These are phyloP conservation scores for Phoma sp. DNA, from an alignment of 2,329 filamentous ascomycete species.

Conservation along the genomic window DNA sequence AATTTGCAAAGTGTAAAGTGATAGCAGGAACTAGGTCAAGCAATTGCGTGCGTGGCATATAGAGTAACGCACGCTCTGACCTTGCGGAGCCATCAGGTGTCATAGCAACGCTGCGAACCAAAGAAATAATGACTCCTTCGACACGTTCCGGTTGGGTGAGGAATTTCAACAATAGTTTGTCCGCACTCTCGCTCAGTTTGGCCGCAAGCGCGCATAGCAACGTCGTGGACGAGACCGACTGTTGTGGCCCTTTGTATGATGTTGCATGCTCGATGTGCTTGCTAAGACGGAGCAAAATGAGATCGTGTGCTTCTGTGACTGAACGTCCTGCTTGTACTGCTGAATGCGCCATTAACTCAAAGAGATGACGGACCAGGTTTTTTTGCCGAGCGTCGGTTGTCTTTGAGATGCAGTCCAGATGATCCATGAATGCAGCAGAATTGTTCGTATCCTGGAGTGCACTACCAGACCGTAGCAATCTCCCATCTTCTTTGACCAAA, in stretches of 20 bases:
- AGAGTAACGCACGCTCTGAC: conserved; percentile 17
- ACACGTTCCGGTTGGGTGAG: not conserved
- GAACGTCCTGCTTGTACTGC: not conserved
- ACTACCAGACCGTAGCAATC: not conserved
- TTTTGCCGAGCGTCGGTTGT: not conserved
- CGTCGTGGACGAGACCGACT: not conserved
- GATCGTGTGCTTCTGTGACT: conserved; percentile 4
- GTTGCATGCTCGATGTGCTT: not conserved
- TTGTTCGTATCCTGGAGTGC: not conserved
- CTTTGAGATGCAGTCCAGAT: not conserved
- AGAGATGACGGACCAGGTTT: not conserved
- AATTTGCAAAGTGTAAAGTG: conserved; percentile 17
- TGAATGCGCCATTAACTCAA: not conserved
- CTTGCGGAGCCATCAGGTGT: conserved; percentile 1
- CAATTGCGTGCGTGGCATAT: conserved; percentile 21
- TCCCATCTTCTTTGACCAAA: not conserved
- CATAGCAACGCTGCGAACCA: conserved; percentile 2
- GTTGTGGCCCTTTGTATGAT: not conserved
- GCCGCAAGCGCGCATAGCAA: conserved; percentile 5
- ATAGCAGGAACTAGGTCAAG: conserved; percentile 14
- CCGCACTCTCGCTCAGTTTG: not conserved
- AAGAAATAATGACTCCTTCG: not conserved
- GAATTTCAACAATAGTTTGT: not conserved
- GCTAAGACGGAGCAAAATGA: conserved; percentile 5
- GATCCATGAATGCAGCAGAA: conserved; percentile 1